Percentiles rank a stretch among this genome's conserved stretches.
Conservation (phyloP, 129 eudicot genomes). For the Flaveria brownii region DNA sequence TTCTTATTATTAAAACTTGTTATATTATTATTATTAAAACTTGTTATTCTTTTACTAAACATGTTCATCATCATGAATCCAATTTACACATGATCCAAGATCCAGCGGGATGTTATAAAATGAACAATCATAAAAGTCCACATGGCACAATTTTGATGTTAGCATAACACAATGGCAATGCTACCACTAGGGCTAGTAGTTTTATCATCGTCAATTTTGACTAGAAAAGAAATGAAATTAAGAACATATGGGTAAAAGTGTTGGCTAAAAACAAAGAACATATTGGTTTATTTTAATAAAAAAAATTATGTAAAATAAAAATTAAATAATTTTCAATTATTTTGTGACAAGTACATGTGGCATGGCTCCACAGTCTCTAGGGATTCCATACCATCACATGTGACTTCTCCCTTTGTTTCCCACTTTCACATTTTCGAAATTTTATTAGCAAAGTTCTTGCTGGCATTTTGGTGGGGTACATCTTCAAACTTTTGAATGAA, state of each 20-base stretch:
- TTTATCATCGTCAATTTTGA: background rate
- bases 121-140: background rate
- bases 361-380: slow-evolving; percentile 35
- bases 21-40: too few relatives aligned
- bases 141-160: background rate
- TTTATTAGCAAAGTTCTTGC: slow-evolving; percentile 33
- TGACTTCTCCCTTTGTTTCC: slow-evolving; percentile 35
- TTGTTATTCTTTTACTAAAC: background rate
- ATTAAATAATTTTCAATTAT: background rate
- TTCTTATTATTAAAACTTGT: slow-evolving; percentile 6
- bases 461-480: slow-evolving; percentile 27
- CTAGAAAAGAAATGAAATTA: too few relatives aligned
- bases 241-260: too few relatives aligned
- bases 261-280: background rate
- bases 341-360: slow-evolving; percentile 32
- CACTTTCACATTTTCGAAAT: slow-evolving; percentile 1
- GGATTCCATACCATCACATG: slow-evolving; percentile 40
- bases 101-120: background rate
- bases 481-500: background rate
- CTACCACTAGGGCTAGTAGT: background rate
- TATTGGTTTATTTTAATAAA: background rate
- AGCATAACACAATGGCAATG: slow-evolving; percentile 6
- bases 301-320: background rate
- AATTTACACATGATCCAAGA: slow-evolving; percentile 35
- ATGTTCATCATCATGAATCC: slow-evolving; percentile 15